phyloP scores from a whole-genome alignment of 305 asterid genomes.

The Solanum aculeatissimum region DNA sequence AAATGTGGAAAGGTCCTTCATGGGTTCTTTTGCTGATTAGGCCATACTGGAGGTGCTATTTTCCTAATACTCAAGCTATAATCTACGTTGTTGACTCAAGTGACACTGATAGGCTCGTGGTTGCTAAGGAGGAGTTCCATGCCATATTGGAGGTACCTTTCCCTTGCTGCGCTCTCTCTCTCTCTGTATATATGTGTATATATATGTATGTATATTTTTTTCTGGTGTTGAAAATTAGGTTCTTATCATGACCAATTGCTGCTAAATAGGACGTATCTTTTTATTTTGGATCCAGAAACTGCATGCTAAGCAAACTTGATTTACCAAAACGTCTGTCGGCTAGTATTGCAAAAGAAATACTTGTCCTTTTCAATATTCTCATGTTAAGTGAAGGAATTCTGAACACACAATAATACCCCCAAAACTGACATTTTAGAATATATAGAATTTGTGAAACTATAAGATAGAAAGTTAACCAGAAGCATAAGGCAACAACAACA shows the following conservation, averaged over 20 bases:
- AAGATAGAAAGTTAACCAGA: neutral
- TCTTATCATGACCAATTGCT: neutral
- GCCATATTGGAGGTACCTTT: conserved; percentile 75
- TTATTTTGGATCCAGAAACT: neutral
- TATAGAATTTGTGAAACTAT: neutral
- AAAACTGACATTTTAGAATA: neutral
- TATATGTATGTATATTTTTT: neutral
- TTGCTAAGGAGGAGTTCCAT: conserved; percentile 93
- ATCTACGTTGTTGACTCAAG: conserved; percentile 97
- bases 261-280: neutral
- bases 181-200: neutral
- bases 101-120: conserved; percentile 87
- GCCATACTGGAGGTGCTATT: conserved; percentile 98
- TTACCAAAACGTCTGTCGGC: neutral
- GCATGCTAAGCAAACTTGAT: neutral
- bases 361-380: neutral
- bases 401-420: neutral
- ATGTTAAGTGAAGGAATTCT: neutral
- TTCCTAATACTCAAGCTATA: conserved; percentile 96
- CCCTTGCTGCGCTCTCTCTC: neutral
- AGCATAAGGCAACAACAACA: neutral
- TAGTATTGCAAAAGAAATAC: neutral
- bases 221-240: neutral
- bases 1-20: neutral
- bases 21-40: conserved; percentile 12